These are phyloP conservation scores for Tylopilus subfusipes DNA, from an alignment of 768 basidiomycete species.

Conservation along the genomic window DNA sequence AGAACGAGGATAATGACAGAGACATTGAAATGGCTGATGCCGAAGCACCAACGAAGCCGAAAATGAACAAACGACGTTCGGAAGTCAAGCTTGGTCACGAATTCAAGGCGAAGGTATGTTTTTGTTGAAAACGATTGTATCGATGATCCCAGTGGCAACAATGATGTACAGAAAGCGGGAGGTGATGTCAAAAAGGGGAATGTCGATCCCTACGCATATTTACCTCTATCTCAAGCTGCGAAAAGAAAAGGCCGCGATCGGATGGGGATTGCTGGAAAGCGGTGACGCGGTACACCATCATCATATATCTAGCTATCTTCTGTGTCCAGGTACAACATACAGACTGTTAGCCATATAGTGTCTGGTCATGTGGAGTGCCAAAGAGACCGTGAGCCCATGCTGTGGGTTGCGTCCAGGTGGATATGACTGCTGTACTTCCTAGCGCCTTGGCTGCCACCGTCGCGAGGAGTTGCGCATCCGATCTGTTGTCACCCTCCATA, in stretches of 20 bases:
- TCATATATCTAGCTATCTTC: neutral
- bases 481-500: conserved; percentile 78
- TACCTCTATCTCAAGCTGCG: conserved; percentile 79
- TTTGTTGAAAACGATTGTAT: neutral
- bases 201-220: conserved; percentile 90
- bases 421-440: conserved; percentile 30
- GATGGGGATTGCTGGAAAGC: conserved; percentile 63
- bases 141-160: conserved; percentile 3
- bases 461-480: conserved; percentile 64
- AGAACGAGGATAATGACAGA: conserved; percentile 54
- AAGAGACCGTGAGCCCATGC: conserved; percentile 64
- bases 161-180: conserved; percentile 70
- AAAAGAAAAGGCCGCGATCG: conserved; percentile 51
- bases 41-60: conserved; percentile 40
- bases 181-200: conserved; percentile 89
- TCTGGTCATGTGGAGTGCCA: conserved; percentile 69
- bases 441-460: conserved; percentile 49
- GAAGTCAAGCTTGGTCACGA: conserved; percentile 72
- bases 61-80: conserved; percentile 53
- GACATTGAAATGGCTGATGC: conserved; percentile 79
- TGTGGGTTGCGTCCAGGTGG: conserved; percentile 56
- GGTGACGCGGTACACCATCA: conserved; percentile 37
- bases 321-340: neutral
- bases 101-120: conserved; percentile 90
- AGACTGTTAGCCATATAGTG: conserved; percentile 56